Evolutionary conservation across 331 rosid species (phyloP).

Genomic region (Rosa hybrid): DNA sequence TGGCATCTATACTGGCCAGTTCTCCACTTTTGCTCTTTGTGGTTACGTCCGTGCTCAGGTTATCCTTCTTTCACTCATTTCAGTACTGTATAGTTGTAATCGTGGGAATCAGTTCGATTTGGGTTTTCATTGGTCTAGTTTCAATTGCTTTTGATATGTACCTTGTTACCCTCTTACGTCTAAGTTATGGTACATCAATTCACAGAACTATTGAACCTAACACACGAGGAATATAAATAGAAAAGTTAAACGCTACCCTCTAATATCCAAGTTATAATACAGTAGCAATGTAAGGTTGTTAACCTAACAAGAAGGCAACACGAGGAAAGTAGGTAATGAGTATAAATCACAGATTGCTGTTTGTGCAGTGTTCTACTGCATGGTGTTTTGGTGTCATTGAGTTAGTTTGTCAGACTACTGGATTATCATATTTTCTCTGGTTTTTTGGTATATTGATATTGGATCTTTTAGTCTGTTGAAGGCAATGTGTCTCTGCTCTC

Average conservation of each 20-base stretch:
- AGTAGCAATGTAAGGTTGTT: background rate
- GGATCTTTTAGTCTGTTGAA: background rate
- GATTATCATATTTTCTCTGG: background rate
- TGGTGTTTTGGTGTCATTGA: background rate
- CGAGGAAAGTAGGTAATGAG: background rate
- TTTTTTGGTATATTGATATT: background rate
- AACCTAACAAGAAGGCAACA: background rate
- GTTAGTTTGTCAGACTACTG: background rate
- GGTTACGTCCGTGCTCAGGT: constrained; percentile 87
- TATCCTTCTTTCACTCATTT: background rate
- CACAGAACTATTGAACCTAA: background rate
- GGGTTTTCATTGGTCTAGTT: background rate
- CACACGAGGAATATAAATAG: background rate
- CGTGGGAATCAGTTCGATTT: background rate
- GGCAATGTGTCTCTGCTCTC: background rate
- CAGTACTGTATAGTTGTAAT: background rate
- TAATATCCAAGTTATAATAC: background rate
- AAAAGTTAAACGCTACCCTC: background rate
- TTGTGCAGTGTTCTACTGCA: background rate
- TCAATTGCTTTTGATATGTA: background rate
- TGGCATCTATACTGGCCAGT: constrained; percentile 69
- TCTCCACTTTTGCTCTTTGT: constrained; percentile 78
- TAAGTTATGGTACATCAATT: background rate
- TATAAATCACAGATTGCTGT: background rate
- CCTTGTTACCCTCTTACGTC: background rate